These are phyloP conservation scores for Alternaria panax DNA, from an alignment of 2,329 filamentous ascomycete genomes.

Conservation along the genomic window DNA sequence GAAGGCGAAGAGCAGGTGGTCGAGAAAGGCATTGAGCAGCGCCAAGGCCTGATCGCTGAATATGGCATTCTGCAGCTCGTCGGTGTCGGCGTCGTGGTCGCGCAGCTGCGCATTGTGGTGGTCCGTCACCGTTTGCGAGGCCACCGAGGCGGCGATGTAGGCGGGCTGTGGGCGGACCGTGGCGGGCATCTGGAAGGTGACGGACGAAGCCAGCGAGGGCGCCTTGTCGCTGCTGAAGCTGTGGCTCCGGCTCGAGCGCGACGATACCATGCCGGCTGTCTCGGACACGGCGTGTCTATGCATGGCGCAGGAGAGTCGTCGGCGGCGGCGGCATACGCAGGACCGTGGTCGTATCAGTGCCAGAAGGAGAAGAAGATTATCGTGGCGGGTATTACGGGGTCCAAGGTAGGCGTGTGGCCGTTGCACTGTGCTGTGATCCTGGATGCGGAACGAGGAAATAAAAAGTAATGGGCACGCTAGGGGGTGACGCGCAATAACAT, in stretches of 20 bases:
- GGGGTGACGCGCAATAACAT: constrained; percentile 3
- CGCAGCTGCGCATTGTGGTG: constrained; percentile 79
- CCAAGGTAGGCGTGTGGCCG: neutral
- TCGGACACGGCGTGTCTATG: constrained; percentile 48
- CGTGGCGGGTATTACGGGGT: no score
- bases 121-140: constrained; percentile 89
- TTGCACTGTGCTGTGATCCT: no score
- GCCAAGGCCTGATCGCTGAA: constrained; percentile 77
- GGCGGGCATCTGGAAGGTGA: constrained; percentile 67
- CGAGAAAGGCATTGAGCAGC: constrained; percentile 89
- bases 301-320: constrained; percentile 30
- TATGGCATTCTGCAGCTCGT: constrained; percentile 70
- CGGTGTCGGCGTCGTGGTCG: constrained; percentile 69
- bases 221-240: constrained; percentile 74
- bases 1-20: constrained; percentile 91
- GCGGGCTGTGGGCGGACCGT: constrained; percentile 77
- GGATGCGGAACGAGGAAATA: constrained; percentile 17
- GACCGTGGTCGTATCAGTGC: no score
- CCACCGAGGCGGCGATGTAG: constrained; percentile 87
- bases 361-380: no score
- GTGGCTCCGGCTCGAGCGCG: constrained; percentile 48
- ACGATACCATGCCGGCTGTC: constrained; percentile 42
- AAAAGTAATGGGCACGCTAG: constrained; percentile 22
- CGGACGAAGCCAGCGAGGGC: constrained; percentile 64
- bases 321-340: neutral